A percentile compares a stretch with the other conserved stretches of the same genome.
Conservation (phyloP, 169 alveolate genomes). For the Plasmodium knowlesi region DNA sequence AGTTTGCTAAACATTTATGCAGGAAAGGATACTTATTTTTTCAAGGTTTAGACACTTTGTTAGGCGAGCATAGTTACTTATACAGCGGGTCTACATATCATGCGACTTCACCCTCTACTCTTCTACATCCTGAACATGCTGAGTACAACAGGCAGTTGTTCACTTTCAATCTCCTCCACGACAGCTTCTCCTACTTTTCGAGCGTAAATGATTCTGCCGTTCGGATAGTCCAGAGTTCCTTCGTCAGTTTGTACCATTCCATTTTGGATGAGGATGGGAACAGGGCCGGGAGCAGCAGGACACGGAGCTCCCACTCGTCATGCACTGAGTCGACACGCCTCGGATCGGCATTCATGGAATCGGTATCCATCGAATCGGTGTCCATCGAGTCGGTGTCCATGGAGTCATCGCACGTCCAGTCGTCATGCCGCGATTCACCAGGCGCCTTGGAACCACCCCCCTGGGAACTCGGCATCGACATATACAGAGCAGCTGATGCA, state of each 20-base stretch:
- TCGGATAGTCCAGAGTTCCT: not conserved
- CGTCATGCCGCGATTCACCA: not conserved
- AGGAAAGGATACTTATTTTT: slow-evolving; percentile 10
- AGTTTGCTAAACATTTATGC: slow-evolving; percentile 1
- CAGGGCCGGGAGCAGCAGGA: not conserved
- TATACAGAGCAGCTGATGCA: slow-evolving; percentile 17
- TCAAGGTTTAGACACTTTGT: not conserved
- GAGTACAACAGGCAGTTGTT: not conserved
- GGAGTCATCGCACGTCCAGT: no score
- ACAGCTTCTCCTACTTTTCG: slow-evolving; percentile 38
- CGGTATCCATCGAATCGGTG: no score
- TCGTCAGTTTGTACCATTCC: not conserved
- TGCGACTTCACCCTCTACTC: not conserved
- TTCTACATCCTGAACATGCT: not conserved
- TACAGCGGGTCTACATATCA: not conserved
- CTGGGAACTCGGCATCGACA: slow-evolving; percentile 18
- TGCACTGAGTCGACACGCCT: not conserved
- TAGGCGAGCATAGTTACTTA: not conserved
- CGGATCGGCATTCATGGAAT: no score
- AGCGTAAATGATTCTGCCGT: not conserved
- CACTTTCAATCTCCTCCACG: not conserved
- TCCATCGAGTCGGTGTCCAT: no score
- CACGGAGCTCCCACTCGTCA: not conserved
- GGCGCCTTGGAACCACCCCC: not conserved
- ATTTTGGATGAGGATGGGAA: not conserved